Evolutionary conservation across 2,329 filamentous ascomycete genomes (phyloP).

Genomic region (Exophiala viscosa): DNA sequence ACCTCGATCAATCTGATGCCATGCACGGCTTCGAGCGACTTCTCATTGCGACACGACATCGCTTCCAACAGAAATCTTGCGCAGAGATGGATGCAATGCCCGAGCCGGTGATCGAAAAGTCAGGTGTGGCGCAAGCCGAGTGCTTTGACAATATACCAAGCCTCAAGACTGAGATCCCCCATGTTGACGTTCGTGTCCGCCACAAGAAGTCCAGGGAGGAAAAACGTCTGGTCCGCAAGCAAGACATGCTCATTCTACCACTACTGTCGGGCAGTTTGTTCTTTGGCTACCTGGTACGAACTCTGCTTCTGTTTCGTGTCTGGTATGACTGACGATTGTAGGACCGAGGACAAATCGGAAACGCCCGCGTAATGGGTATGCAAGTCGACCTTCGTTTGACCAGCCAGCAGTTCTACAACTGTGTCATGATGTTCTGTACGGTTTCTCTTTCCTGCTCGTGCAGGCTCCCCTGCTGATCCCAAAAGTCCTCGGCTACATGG

Average conservation of each 20-base stretch:
- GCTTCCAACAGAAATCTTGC: too few species aligned
- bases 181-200: too few species aligned
- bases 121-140: too few species aligned
- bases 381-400: slow-evolving; percentile 10
- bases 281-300: slow-evolving; percentile 7
- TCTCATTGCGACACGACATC: too few species aligned
- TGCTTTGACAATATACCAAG: too few species aligned
- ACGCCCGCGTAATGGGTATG: slow-evolving; percentile 14
- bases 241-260: slow-evolving; percentile 10
- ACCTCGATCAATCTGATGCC: too few species aligned
- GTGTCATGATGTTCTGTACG: slow-evolving; percentile 18
- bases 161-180: too few species aligned
- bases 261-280: background rate
- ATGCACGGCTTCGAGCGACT: too few species aligned
- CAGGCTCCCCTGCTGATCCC: background rate
- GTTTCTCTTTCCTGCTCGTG: background rate
- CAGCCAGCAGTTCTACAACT: slow-evolving; percentile 11
- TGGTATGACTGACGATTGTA: slow-evolving; percentile 1
- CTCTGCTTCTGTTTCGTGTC: background rate
- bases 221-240: slow-evolving; percentile 1
- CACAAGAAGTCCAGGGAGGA: slow-evolving; percentile 5
- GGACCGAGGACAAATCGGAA: slow-evolving; percentile 16
- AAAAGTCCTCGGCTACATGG: slow-evolving; percentile 12
- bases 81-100: too few species aligned
- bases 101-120: too few species aligned